Evolutionary conservation across 768 basidiomycete genomes (phyloP), one percentile per base, ranked within the genome.

Genomic region (Artomyces pyxidatus): DNA sequence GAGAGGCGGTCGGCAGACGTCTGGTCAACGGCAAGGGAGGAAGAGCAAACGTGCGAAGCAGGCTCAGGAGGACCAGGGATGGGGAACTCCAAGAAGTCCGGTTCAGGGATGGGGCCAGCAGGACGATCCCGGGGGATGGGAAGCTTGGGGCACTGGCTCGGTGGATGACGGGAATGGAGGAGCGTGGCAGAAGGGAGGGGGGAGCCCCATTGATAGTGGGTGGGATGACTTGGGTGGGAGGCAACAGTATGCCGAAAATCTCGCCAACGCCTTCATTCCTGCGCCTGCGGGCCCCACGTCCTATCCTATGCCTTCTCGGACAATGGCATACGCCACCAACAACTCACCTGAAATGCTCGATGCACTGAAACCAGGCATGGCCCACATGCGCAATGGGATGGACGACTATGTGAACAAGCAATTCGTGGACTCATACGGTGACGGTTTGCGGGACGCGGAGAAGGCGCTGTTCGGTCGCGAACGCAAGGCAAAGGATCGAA

Each of bases 381-480:
- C 51, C 12, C 49, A 38, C 29, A 26, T 16, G 39, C 42, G 37
- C 28, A 52, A 45, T 37, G 45, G 49, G 22, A 50, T 53, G n/a
- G 6, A 42, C 19, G 43, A 50, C 28, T 54, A 39, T 23, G 43
- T 37, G 35, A 30, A 54, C 29, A 25, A 46, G 10, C 22, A 43
- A 3, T 43, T 47, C 37, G 27, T 52, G 28, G 53, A 55, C 25
- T 51, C 58, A 9, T 27, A 30, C 27, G 58, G 58, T 3, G 47
- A 49, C 28, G 50, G 50, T 19, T 35, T 59, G 35, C 28, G 21
- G 14, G 27, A 45, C 1, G 54, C 52, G 22, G n/a, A 46, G 44
- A 37, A 29, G 22, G 58, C 58, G 14, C 47, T 59, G n/a, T 59
- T 58, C 4, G 58, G 58, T 11, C 50, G 52, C 28, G 45, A 58